These are phyloP conservation scores for Cercophora newfieldiana DNA, from an alignment of 495 filamentous ascomycete species.

Conservation along the genomic window DNA sequence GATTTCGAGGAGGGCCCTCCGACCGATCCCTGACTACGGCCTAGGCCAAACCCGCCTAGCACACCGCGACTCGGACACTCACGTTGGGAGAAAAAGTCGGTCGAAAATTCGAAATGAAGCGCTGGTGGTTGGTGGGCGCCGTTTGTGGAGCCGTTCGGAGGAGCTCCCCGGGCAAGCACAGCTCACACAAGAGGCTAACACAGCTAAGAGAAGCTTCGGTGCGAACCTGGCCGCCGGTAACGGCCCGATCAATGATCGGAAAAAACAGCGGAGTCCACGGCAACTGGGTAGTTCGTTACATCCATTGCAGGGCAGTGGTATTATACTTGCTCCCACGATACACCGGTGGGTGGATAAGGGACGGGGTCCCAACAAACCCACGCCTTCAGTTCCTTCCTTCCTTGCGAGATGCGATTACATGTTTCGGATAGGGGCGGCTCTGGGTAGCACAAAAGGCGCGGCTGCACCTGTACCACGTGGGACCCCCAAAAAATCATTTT, in stretches of 20 bases:
- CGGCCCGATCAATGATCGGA: constrained; percentile 25
- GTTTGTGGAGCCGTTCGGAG: neutral
- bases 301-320: no score
- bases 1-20: neutral
- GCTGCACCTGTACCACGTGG: neutral
- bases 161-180: neutral
- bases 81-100: neutral
- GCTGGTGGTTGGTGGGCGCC: constrained; percentile 1
- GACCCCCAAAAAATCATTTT: neutral
- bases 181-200: neutral
- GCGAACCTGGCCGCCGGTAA: constrained; percentile 25
- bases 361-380: no score
- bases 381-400: no score
- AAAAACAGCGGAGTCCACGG: neutral
- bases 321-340: no score
- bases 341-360: no score
- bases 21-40: neutral
- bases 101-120: constrained; percentile 4
- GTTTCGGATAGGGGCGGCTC: neutral
- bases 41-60: neutral
- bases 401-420: no score
- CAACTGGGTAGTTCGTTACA: no score
- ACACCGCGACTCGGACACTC: neutral
- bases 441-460: neutral
- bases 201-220: neutral